phyloP scores from a whole-genome alignment of 257 asterid genomes.

The Gardenia jasminoides region DNA sequence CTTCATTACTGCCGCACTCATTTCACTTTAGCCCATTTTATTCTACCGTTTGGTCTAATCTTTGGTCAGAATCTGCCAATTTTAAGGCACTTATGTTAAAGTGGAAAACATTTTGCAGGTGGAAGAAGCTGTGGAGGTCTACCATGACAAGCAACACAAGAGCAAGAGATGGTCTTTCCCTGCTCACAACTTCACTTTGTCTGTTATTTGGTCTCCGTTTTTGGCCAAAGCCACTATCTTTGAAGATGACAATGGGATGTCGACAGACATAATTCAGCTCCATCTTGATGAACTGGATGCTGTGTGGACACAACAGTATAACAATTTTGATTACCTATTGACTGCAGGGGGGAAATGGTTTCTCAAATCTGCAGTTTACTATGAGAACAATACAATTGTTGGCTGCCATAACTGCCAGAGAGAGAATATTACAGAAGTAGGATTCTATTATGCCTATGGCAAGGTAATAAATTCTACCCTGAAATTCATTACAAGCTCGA shows the following conservation, averaged over 20 bases:
- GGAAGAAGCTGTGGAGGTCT: constrained; percentile 56
- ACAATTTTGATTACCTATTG: constrained; percentile 46
- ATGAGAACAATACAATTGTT: constrained; percentile 43
- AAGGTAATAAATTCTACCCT: constrained; percentile 53
- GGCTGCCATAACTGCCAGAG: constrained; percentile 75
- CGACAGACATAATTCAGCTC: constrained; percentile 55
- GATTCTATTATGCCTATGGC: constrained; percentile 51
- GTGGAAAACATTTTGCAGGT: constrained; percentile 34
- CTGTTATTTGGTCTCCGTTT: constrained; percentile 74
- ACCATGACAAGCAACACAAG: constrained; percentile 65
- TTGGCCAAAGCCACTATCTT: constrained; percentile 51
- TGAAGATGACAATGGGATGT: constrained; percentile 66
- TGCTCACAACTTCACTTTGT: constrained; percentile 48
- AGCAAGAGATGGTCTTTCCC: constrained; percentile 73
- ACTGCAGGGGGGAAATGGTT: constrained; percentile 82
- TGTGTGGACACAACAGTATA: constrained; percentile 52
- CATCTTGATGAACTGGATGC: constrained; percentile 62
- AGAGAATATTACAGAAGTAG: constrained; percentile 55
- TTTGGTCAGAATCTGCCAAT: not conserved
- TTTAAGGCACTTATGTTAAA: not conserved
- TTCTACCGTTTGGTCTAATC: too few species aligned
- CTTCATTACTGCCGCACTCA: not conserved
- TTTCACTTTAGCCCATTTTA: not conserved
- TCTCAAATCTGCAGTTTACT: constrained; percentile 60
- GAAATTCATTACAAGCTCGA: constrained; percentile 31